Conservation (phyloP, 441 rosid species). For the Aleurites moluccanus region DNA sequence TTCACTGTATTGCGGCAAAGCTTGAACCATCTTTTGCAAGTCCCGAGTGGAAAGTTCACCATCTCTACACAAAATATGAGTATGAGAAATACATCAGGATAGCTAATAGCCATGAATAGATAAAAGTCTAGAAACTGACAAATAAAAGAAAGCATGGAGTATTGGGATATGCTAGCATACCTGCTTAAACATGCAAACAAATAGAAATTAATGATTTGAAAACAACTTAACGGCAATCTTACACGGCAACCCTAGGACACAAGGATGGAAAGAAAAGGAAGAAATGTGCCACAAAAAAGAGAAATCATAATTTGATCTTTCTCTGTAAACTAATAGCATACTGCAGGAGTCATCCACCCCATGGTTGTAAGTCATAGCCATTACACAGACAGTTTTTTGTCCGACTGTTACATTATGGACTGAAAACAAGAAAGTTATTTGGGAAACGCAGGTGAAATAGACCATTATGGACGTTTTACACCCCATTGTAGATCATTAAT, state of each 20-base stretch:
- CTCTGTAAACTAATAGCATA: neutral
- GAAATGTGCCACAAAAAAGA: neutral
- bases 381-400: neutral
- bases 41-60: conserved; percentile 93
- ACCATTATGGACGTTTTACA: neutral
- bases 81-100: conserved; percentile 22
- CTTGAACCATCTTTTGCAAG: conserved; percentile 98
- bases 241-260: neutral
- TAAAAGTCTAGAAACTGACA: neutral
- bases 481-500: neutral
- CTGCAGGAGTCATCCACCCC: neutral
- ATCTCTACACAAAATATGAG: conserved; percentile 47
- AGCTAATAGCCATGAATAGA: neutral
- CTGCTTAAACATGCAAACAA: conserved; percentile 1
- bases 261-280: neutral
- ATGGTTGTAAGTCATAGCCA: neutral
- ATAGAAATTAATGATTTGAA: neutral
- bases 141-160: neutral
- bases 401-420: neutral
- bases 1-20: conserved; percentile 96
- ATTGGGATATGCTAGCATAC: conserved; percentile 4
- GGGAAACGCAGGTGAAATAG: neutral
- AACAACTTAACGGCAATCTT: neutral
- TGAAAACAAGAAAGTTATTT: neutral
- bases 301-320: neutral